A percentile compares a stretch with the other conserved stretches of the same genome.
phyloP scores from a whole-genome alignment of 495 filamentous ascomycete genomes.

The Evernia prunastri region DNA sequence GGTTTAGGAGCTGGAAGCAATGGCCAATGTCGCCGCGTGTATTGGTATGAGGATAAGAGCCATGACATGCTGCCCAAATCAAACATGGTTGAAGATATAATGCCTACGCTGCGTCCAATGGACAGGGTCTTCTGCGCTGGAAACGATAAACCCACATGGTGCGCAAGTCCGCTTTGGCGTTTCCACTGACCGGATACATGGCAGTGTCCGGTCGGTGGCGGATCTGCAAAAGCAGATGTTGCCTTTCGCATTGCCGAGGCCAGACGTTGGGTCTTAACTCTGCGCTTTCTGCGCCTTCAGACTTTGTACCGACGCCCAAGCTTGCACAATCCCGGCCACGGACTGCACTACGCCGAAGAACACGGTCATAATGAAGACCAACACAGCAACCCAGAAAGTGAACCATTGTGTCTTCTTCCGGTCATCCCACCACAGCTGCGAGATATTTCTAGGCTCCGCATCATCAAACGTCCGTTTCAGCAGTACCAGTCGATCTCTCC shows the following conservation, averaged over 20 bases:
- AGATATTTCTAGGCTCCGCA: conserved; percentile 37
- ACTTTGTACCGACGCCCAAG: conserved; percentile 31
- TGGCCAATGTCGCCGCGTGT: neutral
- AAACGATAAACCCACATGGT: neutral
- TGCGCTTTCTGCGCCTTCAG: conserved; percentile 8
- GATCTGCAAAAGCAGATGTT: neutral
- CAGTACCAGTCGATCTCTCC: conserved; percentile 46
- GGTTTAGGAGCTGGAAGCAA: no score
- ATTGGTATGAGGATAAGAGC: neutral
- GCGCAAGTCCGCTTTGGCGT: neutral
- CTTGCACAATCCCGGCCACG: conserved; percentile 42
- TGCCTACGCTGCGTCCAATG: neutral
- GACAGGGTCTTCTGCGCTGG: neutral
- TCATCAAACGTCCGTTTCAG: conserved; percentile 50
- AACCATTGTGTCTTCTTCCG: conserved; percentile 48
- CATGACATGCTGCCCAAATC: neutral
- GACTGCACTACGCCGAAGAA: conserved; percentile 48
- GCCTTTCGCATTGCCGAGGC: neutral
- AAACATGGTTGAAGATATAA: neutral
- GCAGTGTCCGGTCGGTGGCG: neutral
- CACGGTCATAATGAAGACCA: conserved; percentile 41
- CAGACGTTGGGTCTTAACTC: neutral
- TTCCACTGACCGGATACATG: neutral
- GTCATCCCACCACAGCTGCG: conserved; percentile 48
- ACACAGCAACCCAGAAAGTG: conserved; percentile 48